Conservation (phyloP, 1,284 basidiomycete genomes). For the Trichosporon faecale region DNA sequence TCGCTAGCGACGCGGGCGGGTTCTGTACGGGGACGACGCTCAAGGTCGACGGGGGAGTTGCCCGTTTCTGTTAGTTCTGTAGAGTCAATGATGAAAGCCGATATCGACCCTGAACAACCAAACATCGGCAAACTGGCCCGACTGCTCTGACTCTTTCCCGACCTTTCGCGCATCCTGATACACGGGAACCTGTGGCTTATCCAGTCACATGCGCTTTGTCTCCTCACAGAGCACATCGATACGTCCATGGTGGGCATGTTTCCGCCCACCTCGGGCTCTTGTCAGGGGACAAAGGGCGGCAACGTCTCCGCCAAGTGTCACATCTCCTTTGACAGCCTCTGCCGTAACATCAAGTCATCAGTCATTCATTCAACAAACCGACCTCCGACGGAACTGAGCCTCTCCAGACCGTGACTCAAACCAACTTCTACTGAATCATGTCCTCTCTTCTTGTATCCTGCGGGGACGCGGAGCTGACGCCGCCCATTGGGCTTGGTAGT, state of each 20-base stretch:
- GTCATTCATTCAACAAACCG: no score
- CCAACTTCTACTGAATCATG: no score
- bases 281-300: neutral
- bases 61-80: neutral
- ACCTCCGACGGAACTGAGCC: no score
- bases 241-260: neutral
- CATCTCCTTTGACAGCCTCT: no score
- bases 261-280: neutral
- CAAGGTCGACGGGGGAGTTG: conserved; percentile 33
- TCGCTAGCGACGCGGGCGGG: conserved; percentile 27
- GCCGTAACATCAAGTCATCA: no score
- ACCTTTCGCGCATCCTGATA: neutral
- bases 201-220: neutral
- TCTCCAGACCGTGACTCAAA: no score
- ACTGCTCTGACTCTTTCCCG: neutral
- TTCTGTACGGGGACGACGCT: conserved; percentile 32
- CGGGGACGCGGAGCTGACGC: no score
- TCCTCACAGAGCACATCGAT: neutral
- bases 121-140: neutral
- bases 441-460: no score
- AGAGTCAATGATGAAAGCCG: neutral
- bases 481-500: no score
- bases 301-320: neutral
- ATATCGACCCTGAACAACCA: neutral
- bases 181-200: neutral